These are phyloP conservation scores for Mortierella sp. DNA, from an alignment of 371 early-diverging fungal species.

Conservation along the genomic window DNA sequence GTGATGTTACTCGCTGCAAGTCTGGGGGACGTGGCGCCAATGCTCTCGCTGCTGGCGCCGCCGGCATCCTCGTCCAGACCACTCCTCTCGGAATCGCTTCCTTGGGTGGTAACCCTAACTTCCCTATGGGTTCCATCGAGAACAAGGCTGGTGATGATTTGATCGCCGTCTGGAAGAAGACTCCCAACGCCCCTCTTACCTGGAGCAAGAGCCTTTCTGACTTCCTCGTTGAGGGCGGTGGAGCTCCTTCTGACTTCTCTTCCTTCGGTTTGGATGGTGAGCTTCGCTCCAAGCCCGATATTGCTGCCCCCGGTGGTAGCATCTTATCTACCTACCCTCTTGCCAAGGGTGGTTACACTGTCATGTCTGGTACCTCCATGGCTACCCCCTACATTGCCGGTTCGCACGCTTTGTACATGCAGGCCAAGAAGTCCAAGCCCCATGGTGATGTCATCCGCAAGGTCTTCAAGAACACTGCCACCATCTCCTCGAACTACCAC, in stretches of 20 bases:
- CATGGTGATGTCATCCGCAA: slow-evolving; percentile 50
- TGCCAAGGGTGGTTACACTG: slow-evolving; percentile 64
- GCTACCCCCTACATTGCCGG: slow-evolving; percentile 84
- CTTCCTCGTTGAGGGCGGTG: slow-evolving; percentile 59
- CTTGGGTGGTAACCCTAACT: slow-evolving; percentile 29
- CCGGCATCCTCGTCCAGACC: slow-evolving; percentile 68
- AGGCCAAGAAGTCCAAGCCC: slow-evolving; percentile 53
- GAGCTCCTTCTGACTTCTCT: slow-evolving; percentile 64
- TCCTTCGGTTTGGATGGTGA: slow-evolving; percentile 82
- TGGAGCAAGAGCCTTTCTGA: slow-evolving; percentile 14
- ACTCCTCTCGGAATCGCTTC: slow-evolving; percentile 56
- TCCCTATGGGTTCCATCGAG: slow-evolving; percentile 62
- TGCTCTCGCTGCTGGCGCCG: slow-evolving; percentile 74
- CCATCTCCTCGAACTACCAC: slow-evolving; percentile 55
- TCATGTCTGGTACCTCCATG: slow-evolving; percentile 78
- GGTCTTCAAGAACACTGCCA: slow-evolving; percentile 67
- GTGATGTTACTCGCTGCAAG: slow-evolving; percentile 68
- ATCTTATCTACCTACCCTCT: slow-evolving; percentile 80
- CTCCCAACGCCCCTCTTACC: slow-evolving; percentile 4
- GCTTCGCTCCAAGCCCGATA: slow-evolving; percentile 78
- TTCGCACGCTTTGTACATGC: slow-evolving; percentile 70
- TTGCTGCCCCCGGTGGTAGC: slow-evolving; percentile 79
- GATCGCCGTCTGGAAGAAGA: slow-evolving; percentile 22
- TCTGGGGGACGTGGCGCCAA: slow-evolving; percentile 63
- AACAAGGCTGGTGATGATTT: slow-evolving; percentile 54